Conservation (phyloP, 1,139 yeast genomes). For the Nakaseomyces kungkrabaensis region DNA sequence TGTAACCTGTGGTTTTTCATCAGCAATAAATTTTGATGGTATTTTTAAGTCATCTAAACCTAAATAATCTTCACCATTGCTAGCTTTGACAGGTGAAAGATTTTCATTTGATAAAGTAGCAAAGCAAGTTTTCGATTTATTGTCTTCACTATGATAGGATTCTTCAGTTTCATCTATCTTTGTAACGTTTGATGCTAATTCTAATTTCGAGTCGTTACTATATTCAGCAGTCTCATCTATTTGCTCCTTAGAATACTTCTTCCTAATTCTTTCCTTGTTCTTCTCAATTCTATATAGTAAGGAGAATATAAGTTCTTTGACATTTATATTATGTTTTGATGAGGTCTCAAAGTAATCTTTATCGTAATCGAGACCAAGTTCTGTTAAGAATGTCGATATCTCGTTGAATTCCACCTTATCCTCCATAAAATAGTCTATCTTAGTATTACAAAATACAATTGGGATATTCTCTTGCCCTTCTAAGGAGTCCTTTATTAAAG, state of each 20-base stretch:
- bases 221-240: not conserved
- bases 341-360: conserved; percentile 3
- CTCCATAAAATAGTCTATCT: conserved; percentile 1
- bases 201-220: not conserved
- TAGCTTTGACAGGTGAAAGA: not conserved
- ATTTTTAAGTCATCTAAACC: not conserved
- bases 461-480: not conserved
- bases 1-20: not conserved
- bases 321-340: conserved; percentile 1
- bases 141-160: not conserved
- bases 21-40: not conserved
- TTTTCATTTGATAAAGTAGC: not conserved
- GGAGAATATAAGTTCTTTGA: conserved; percentile 1
- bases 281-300: conserved; percentile 5
- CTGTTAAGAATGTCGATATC: not conserved
- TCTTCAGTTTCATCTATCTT: not conserved
- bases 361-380: not conserved
- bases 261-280: conserved; percentile 6
- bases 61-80: not conserved
- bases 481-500: not conserved
- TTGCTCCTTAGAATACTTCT: not conserved
- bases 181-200: not conserved
- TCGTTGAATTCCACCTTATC: conserved; percentile 2
- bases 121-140: not conserved
- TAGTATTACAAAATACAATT: not conserved